A percentile compares a stretch with the other conserved stretches of the same genome.
phyloP scores from a whole-genome alignment of 2,329 filamentous ascomycete genomes.

The Fusarium subtropicale region DNA sequence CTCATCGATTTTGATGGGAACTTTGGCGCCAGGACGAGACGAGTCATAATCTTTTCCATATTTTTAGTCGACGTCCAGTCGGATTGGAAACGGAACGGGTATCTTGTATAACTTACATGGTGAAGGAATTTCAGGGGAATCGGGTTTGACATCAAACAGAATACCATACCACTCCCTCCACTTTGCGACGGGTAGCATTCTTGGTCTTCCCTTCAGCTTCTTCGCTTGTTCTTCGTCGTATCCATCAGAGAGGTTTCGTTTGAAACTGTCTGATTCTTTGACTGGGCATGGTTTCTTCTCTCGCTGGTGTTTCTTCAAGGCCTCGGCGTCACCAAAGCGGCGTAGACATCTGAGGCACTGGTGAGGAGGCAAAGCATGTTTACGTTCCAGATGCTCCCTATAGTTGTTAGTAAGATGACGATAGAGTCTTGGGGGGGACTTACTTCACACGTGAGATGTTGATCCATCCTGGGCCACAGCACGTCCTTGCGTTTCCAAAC shows the following conservation, averaged over 20 bases:
- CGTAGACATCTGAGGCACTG: conserved; percentile 40
- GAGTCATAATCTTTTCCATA: conserved; percentile 19
- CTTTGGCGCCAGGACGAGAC: background rate
- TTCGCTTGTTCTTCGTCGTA: conserved; percentile 43
- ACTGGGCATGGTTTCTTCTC: conserved; percentile 30
- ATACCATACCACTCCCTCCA: conserved; percentile 41
- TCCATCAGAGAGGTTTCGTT: conserved; percentile 35
- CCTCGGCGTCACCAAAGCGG: conserved; percentile 34
- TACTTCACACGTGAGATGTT: conserved; percentile 44
- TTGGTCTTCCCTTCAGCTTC: conserved; percentile 31
- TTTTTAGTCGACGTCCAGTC: background rate
- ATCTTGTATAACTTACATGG: conserved; percentile 39
- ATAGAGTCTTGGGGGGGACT: background rate
- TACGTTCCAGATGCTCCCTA: conserved; percentile 45
- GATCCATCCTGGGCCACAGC: conserved; percentile 43
- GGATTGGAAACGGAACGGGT: background rate
- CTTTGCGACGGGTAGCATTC: conserved; percentile 16
- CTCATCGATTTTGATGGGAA: conserved; percentile 5
- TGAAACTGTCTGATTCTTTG: conserved; percentile 26
- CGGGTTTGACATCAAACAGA: conserved; percentile 31
- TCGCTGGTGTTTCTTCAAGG: conserved; percentile 42
- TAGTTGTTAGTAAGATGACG: background rate
- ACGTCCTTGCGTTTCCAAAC: conserved; percentile 41
- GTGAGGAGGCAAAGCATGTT: conserved; percentile 33
- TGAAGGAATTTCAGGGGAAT: conserved; percentile 38